Evolutionary conservation across 2,329 filamentous ascomycete species (phyloP).

Genomic region (Fusarium succisae): DNA sequence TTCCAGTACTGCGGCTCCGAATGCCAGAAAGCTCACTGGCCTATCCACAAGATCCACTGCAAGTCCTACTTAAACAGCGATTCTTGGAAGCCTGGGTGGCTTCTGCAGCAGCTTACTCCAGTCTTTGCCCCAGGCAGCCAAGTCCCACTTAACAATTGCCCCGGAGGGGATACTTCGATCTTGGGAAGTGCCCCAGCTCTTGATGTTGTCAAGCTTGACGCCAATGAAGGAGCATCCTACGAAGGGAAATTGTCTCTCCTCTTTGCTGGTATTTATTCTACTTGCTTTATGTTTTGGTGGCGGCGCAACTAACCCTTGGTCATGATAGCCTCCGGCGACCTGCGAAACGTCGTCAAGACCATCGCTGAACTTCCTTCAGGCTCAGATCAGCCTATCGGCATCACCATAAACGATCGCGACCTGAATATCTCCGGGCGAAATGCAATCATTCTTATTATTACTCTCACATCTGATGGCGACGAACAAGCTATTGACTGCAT

Average conservation of each 20-base stretch:
- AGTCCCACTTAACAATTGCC: too few species aligned
- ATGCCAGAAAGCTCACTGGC: slow-evolving; percentile 1
- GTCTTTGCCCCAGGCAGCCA: too few species aligned
- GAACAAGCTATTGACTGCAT: not conserved
- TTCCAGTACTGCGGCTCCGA: slow-evolving; percentile 5
- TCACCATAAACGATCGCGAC: not conserved
- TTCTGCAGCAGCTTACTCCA: too few species aligned
- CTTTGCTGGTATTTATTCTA: not conserved
- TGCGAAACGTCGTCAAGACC: not conserved
- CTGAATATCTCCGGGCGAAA: not conserved
- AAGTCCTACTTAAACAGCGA: not conserved
- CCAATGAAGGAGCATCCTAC: not conserved
- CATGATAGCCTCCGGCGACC: not conserved
- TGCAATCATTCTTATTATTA: not conserved
- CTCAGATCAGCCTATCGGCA: not conserved
- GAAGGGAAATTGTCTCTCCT: fast-evolving
- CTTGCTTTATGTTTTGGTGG: too few species aligned
- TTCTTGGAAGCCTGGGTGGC: too few species aligned
- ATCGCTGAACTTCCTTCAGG: not conserved
- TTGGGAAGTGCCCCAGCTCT: not conserved
- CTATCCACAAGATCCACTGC: not conserved
- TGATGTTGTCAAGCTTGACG: not conserved
- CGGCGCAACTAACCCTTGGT: too few species aligned
- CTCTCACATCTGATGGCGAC: fast-evolving
- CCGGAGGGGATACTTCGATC: too few species aligned